Base-by-base conservation (phyloP, 306 rosid genomes). In the Sicyos edulis region DNA sequence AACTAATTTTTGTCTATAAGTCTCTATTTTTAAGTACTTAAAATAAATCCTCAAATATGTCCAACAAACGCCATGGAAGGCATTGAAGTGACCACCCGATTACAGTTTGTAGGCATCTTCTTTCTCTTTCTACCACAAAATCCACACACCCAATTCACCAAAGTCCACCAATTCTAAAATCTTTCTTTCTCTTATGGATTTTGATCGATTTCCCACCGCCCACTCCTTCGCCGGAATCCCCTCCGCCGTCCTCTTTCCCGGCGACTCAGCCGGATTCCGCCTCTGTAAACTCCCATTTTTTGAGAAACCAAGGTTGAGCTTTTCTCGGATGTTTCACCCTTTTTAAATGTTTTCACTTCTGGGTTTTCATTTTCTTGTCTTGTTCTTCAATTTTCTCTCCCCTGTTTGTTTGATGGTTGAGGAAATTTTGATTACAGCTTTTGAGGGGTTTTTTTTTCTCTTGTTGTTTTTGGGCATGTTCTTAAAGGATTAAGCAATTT, bases 221-320 rank as follows among this genome's bases (percentile, higher is more conserved):
- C 61, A 75, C 83, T 66, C 44, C 14, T 32, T 77, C 14, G 72
- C 82, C 75, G 62, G 82, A 57, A 72, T 59, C 54, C 6, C 57
- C 9, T 78, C 75, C 11, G 54, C 51, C 78, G 84, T 78, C 74
- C 79, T 56, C 26, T 67, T 71, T 74, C 12, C 80, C 51, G 75
- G 71, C 63, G 10, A 52, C 56, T 76, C 19, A 74, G 44, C 81
- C 80, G 34, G 73, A 73, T 79, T 79, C 78, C 75, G 6, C 72
- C 81, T 77, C 47, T 80, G 71, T 83, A 17, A 84, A 77, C 65
- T 52, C 62, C 67, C 51, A 54, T 58, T 73, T 62, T 53, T 77
- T 71, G 56, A 34, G 26, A 29, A 19, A 60, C 52, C 85, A 84
- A 84, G 92, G 96, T 90, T n/a, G n/a, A 76, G 77, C 63, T 24